These are phyloP conservation scores for Chaetothyriales sp. DNA, from an alignment of 2,329 filamentous ascomycete genomes.

Conservation along the genomic window DNA sequence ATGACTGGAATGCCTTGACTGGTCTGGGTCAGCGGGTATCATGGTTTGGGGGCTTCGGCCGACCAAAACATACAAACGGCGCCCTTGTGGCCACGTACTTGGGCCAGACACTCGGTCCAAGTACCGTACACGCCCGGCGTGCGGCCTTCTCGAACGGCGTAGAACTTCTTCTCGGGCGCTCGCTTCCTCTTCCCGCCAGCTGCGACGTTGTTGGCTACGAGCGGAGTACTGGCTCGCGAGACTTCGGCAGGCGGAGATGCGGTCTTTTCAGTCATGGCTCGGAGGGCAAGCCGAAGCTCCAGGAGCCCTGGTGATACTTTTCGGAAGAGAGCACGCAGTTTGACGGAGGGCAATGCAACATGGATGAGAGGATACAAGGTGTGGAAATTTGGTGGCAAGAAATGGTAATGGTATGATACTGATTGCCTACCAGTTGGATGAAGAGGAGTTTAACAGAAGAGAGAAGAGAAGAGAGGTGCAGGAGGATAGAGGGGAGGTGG, in stretches of 20 bases:
- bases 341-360: neutral
- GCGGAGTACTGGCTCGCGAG: slow-evolving; percentile 5
- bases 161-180: slow-evolving; percentile 41
- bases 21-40: slow-evolving; percentile 5
- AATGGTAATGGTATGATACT: neutral
- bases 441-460: neutral
- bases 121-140: slow-evolving; percentile 49
- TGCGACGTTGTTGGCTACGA: slow-evolving; percentile 5
- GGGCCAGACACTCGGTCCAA: slow-evolving; percentile 49
- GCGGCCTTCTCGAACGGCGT: slow-evolving; percentile 48
- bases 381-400: neutral
- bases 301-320: neutral
- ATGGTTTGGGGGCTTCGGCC: neutral
- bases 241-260: neutral
- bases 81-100: slow-evolving; percentile 50
- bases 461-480: neutral
- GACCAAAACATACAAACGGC: slow-evolving; percentile 48
- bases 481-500: neutral
- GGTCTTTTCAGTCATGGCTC: neutral
- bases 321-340: neutral
- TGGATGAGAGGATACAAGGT: neutral
- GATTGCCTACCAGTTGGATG: too few species aligned
- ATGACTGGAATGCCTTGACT: slow-evolving; percentile 69
- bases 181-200: slow-evolving; percentile 40
- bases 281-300: neutral